Evolutionary conservation across 495 filamentous ascomycete species (phyloP).

Genomic region (Lindgomyces ingoldianus): DNA sequence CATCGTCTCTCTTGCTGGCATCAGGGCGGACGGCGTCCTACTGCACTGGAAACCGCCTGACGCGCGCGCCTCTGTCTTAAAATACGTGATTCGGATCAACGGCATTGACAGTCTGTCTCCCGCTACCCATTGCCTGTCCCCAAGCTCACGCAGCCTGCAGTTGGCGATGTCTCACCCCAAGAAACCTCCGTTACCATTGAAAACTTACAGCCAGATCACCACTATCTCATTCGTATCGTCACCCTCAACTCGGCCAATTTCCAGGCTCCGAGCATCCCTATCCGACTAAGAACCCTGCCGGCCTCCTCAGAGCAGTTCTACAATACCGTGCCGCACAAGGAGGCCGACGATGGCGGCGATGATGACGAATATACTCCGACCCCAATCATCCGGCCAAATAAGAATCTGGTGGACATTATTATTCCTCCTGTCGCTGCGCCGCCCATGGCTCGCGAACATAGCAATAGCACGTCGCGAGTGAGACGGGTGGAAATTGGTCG

Average conservation of each 20-base stretch:
- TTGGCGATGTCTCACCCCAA: conserved; percentile 77
- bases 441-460: conserved; percentile 64
- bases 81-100: conserved; percentile 90
- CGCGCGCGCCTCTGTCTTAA: conserved; percentile 73
- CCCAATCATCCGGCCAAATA: conserved; percentile 46
- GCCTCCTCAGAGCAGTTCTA: conserved; percentile 39
- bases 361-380: conserved; percentile 49
- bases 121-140: not conserved
- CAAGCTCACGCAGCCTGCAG: conserved; percentile 48
- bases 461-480: conserved; percentile 55
- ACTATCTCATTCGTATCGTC: conserved; percentile 89
- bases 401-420: conserved; percentile 57
- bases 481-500: conserved; percentile 70
- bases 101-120: conserved; percentile 74
- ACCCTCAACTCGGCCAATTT: conserved; percentile 88
- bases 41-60: conserved; percentile 87
- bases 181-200: conserved; percentile 90
- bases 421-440: conserved; percentile 53
- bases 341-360: conserved; percentile 40
- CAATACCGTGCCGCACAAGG: conserved; percentile 23
- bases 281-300: conserved; percentile 67
- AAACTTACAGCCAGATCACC: conserved; percentile 78
- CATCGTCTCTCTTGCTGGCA: conserved; percentile 86
- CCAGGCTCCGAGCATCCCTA: conserved; percentile 79
- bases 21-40: conserved; percentile 82